phyloP scores from a whole-genome alignment of 2,329 filamentous ascomycete species.

The Elsinoe ampelina region DNA sequence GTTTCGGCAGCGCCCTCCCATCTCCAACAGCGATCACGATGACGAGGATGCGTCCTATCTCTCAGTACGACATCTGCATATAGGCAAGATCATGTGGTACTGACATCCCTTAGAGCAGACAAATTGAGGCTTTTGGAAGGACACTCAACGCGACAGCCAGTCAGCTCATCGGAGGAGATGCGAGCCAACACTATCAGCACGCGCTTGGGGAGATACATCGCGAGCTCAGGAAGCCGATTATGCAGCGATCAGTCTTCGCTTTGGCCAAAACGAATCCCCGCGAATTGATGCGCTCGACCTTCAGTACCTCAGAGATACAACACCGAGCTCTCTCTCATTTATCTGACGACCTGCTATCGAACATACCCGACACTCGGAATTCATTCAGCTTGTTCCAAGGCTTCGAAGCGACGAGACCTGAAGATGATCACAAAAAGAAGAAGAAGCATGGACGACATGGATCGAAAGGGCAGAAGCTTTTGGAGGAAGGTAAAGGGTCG shows the following conservation, averaged over 20 bases:
- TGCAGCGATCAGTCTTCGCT: constrained; percentile 85
- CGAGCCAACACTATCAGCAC: constrained; percentile 63
- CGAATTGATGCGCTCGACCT: constrained; percentile 82
- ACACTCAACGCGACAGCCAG: constrained; percentile 92
- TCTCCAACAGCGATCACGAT: background rate
- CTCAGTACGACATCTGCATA: constrained; percentile 2
- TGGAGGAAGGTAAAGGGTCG: constrained; percentile 53
- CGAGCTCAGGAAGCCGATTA: constrained; percentile 70
- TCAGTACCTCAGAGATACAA: constrained; percentile 87
- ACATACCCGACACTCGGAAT: constrained; percentile 80
- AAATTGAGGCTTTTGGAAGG: constrained; percentile 83
- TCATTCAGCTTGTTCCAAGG: constrained; percentile 92
- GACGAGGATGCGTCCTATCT: constrained; percentile 16
- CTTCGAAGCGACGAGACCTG: constrained; percentile 83
- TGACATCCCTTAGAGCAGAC: constrained; percentile 55
- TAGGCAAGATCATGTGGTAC: background rate
- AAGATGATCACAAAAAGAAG: constrained; percentile 53
- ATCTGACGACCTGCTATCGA: constrained; percentile 77
- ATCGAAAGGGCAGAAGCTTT: constrained; percentile 65
- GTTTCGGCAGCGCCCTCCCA: constrained; percentile 3
- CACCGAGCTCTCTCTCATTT: constrained; percentile 82
- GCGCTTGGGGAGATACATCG: constrained; percentile 85
- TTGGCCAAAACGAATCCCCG: constrained; percentile 87
- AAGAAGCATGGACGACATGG: constrained; percentile 58
- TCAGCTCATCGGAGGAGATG: constrained; percentile 65